A percentile compares a stretch with the other conserved stretches of the same genome.
phyloP scores from a whole-genome alignment of 202 grass and related monocot species.

The Setaria viridis region DNA sequence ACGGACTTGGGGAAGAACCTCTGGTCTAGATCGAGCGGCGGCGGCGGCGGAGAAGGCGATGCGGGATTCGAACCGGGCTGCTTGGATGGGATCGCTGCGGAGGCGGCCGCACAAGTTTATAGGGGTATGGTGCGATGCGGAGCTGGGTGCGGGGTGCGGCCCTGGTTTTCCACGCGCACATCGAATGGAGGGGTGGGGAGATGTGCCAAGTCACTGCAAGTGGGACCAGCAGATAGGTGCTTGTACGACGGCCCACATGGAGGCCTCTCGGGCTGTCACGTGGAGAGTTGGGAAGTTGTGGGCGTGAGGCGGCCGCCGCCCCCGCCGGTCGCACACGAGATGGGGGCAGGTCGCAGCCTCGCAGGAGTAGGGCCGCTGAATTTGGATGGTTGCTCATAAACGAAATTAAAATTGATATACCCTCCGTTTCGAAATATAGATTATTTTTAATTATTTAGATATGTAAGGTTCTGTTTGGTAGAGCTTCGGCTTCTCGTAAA shows the following conservation, averaged over 20 bases:
- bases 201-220: not conserved
- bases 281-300: not conserved
- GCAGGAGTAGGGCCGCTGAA: not conserved
- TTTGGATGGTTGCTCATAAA: not conserved
- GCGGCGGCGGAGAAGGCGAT: not conserved
- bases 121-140: not conserved
- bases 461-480: too few species aligned
- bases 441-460: too few species aligned
- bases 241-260: not conserved
- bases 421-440: too few species aligned
- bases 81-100: not conserved
- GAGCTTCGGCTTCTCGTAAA: too few species aligned
- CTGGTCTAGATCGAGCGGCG: not conserved
- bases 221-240: not conserved
- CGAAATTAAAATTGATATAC: too few species aligned
- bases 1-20: not conserved
- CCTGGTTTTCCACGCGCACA: slow-evolving; percentile 7
- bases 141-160: not conserved
- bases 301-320: not conserved
- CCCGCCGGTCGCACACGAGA: not conserved
- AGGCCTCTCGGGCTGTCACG: not conserved
- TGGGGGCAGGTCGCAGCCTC: not conserved
- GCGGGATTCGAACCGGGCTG: not conserved
- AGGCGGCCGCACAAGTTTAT: not conserved
- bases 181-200: not conserved